Evolutionary conservation across 176 grass and related monocot genomes (phyloP).

Genomic region (Dendrocalamus sinicus): DNA sequence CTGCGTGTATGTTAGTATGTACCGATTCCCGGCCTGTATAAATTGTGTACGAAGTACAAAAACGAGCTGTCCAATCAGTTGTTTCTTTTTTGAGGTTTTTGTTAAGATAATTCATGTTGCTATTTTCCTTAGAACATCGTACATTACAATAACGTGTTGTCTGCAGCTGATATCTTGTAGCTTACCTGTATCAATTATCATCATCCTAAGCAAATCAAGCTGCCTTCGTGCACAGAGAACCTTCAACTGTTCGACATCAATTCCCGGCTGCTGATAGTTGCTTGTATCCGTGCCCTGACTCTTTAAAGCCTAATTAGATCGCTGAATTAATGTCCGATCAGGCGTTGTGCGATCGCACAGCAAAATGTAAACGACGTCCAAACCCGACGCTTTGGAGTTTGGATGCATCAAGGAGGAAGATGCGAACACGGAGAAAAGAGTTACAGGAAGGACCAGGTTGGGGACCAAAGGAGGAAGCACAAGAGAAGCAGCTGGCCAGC

Average conservation of each 20-base stretch:
- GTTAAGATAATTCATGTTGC: not conserved
- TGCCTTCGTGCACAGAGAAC: not conserved
- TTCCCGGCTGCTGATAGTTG: not conserved
- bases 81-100: not conserved
- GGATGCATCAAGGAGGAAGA: too few relatives aligned
- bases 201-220: not conserved
- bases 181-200: not conserved
- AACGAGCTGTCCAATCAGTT: slow-evolving; percentile 18
- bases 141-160: not conserved
- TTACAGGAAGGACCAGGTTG: too few relatives aligned
- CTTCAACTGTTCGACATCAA: not conserved
- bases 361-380: not conserved
- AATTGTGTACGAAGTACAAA: slow-evolving; percentile 12
- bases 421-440: too few relatives aligned
- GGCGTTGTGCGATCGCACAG: too few relatives aligned
- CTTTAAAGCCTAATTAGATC: not conserved
- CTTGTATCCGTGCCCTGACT: too few relatives aligned
- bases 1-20: slow-evolving; percentile 33
- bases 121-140: not conserved
- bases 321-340: not conserved
- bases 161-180: not conserved
- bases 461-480: not conserved
- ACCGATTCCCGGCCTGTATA: slow-evolving; percentile 38
- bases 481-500: not conserved
- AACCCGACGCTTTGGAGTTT: too few relatives aligned